Evolutionary conservation across 805 yeast genomes (phyloP).

Genomic region (Hanseniaspora lachancei): DNA sequence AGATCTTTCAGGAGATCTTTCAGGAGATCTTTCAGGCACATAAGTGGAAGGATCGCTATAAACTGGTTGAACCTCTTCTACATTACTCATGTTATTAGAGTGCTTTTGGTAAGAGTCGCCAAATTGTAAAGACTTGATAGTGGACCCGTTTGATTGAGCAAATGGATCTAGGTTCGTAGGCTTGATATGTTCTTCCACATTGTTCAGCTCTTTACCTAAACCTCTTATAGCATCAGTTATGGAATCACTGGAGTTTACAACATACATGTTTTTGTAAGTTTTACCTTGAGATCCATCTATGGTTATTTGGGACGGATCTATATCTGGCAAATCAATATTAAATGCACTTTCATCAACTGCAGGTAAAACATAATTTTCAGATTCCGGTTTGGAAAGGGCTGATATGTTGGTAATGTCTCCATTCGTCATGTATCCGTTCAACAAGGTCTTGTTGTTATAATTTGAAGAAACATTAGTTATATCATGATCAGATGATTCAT

Average conservation of each 20-base stretch:
- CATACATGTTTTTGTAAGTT: background rate
- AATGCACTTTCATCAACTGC: constrained; percentile 11
- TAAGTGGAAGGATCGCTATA: background rate
- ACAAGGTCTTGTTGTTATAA: constrained; percentile 7
- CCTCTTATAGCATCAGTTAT: constrained; percentile 6
- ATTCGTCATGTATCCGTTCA: constrained; percentile 10
- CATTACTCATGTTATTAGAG: background rate
- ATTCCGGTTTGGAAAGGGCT: background rate
- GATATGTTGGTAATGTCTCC: constrained; percentile 2
- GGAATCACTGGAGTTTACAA: background rate
- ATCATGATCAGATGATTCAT: background rate
- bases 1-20: constrained; percentile 9
- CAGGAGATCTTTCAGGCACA: constrained; percentile 10
- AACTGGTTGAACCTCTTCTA: background rate
- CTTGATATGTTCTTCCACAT: constrained; percentile 3
- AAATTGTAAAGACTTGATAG: constrained; percentile 6
- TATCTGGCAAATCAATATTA: constrained; percentile 11
- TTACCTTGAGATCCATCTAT: background rate
- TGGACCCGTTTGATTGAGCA: background rate
- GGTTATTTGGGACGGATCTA: constrained; percentile 12
- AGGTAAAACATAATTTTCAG: constrained; percentile 3
- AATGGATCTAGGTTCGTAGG: background rate
- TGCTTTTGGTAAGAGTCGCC: background rate
- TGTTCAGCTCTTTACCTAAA: background rate
- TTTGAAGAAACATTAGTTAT: background rate